Evolutionary conservation across 2,329 filamentous ascomycete genomes (phyloP).

Genomic region (Fusarium sp.): DNA sequence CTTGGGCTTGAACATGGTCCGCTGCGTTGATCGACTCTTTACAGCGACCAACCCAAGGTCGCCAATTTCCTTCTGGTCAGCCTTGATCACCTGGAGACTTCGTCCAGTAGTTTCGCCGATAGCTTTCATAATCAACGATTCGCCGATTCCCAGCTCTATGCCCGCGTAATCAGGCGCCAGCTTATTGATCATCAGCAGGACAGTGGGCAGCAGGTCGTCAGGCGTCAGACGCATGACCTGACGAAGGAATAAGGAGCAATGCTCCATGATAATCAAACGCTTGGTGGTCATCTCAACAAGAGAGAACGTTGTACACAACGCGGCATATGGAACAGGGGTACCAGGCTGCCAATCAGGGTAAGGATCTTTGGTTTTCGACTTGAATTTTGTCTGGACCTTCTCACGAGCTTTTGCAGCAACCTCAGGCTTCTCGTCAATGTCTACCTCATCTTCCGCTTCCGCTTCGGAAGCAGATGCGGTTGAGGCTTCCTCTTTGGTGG

Average conservation of each 20-base stretch:
- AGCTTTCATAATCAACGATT: constrained; percentile 98
- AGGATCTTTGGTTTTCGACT: constrained; percentile 76
- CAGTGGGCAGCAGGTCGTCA: constrained; percentile 84
- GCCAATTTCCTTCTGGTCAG: constrained; percentile 95
- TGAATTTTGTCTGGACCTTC: constrained; percentile 81
- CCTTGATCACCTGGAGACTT: constrained; percentile 88
- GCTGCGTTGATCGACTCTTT: constrained; percentile 93
- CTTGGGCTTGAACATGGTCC: constrained; percentile 98
- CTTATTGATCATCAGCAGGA: constrained; percentile 98
- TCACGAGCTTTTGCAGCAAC: constrained; percentile 79
- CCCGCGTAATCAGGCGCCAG: constrained; percentile 96
- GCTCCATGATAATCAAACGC: constrained; percentile 84
- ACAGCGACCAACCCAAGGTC: constrained; percentile 94
- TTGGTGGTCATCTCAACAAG: constrained; percentile 96
- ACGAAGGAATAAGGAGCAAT: constrained; percentile 89
- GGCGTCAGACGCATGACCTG: constrained; percentile 95
- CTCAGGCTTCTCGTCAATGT: constrained; percentile 72
- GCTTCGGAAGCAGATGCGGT: constrained; percentile 48
- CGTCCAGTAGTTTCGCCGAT: constrained; percentile 95
- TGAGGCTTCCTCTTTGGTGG: constrained; percentile 45
- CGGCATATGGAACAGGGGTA: constrained; percentile 91
- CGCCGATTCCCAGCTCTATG: constrained; percentile 97
- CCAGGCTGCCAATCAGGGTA: constrained; percentile 96
- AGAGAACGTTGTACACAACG: constrained; percentile 93
- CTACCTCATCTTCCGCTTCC: constrained; percentile 60